These are phyloP conservation scores for Aspergillus asperescens DNA, from an alignment of 495 filamentous ascomycete species.

Conservation along the genomic window DNA sequence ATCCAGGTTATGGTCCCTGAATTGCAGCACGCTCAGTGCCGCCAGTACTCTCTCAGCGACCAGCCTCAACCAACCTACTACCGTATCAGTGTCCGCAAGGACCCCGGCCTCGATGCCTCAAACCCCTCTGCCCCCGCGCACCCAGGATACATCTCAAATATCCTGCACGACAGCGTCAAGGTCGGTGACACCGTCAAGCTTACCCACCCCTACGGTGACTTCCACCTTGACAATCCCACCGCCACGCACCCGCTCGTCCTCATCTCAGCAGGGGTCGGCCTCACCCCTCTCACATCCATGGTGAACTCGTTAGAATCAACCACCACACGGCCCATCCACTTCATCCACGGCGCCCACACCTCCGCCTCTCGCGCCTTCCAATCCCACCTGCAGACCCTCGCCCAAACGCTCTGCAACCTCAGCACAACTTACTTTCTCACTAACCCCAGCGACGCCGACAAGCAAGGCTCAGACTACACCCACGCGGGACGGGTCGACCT, in stretches of 20 bases:
- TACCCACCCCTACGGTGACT: constrained; percentile 65
- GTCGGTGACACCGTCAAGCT: constrained; percentile 57
- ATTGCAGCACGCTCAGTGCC: constrained; percentile 54
- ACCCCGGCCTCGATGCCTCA: constrained; percentile 44
- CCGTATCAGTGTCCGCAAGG: constrained; percentile 67
- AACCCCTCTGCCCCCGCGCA: constrained; percentile 39
- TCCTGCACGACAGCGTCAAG: constrained; percentile 56
- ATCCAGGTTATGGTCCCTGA: constrained; percentile 53
- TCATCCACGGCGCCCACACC: constrained; percentile 56
- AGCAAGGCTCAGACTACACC: constrained; percentile 52
- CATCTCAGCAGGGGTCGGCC: constrained; percentile 64
- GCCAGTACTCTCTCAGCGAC: constrained; percentile 71
- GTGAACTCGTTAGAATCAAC: constrained; percentile 49
- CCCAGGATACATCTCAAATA: constrained; percentile 65
- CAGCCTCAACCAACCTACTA: constrained; percentile 53
- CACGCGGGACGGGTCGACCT: constrained; percentile 52
- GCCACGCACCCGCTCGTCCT: constrained; percentile 50
- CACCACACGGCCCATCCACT: constrained; percentile 46
- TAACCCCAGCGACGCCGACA: constrained; percentile 37
- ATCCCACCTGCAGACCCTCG: constrained; percentile 44
- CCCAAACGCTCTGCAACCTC: constrained; percentile 36
- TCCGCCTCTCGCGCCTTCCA: constrained; percentile 38
- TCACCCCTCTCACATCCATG: constrained; percentile 64
- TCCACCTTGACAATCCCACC: constrained; percentile 49
- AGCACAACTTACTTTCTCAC: constrained; percentile 36